Evolutionary conservation across 768 basidiomycete genomes (phyloP), one percentile per base, ranked within the genome.

Genomic region (Nidula microcarpa): DNA sequence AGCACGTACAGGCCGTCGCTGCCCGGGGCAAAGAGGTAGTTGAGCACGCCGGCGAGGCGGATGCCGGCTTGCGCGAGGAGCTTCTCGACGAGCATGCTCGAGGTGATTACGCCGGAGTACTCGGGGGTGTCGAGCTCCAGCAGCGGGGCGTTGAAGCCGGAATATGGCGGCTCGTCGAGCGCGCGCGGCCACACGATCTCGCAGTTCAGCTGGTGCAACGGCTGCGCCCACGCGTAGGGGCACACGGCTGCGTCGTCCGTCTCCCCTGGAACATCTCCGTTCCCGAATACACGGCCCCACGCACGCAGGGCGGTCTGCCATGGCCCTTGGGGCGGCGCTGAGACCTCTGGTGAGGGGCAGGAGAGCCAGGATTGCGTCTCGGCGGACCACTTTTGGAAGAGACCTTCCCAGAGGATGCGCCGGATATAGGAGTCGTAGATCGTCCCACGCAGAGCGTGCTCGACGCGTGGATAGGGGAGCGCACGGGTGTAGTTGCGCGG

Each of bases 351-450:
- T 6, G 23, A 34, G 5, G 60, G 53, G 41, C 60, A 60, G 2
- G 52, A 33, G 7, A 51, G 32, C 54, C 54, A 60, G 37, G 37
- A 47, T 1, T 50, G 33, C 47, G 86, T 57, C 32, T 89, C 82
- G 47, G 77, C 68, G 11, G 73, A 64, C 87, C 88, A 94, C 63
- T 81, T 79, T 43, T 78, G 70, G 33, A 89, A 74, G 30, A 94
- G 67, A 47, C 94, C 94, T 66, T 98, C 92, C 80, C 82, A 84
- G 62, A 95, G 79, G 55, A 98, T 80, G 49, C 86, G 90, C 16
- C 96, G 87, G 54, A 98, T 79, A 68, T 87, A 91, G 0, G 90
- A 79, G 69, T 94, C 90, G 67, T 94, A 96, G 61, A 93, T 94
- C 4, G 89, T 81, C 3, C 86, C 90, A 16, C 82, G 81, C 10